Evolutionary conservation across 257 asterid genomes (phyloP).

Genomic region (Orobanche coerulescens): DNA sequence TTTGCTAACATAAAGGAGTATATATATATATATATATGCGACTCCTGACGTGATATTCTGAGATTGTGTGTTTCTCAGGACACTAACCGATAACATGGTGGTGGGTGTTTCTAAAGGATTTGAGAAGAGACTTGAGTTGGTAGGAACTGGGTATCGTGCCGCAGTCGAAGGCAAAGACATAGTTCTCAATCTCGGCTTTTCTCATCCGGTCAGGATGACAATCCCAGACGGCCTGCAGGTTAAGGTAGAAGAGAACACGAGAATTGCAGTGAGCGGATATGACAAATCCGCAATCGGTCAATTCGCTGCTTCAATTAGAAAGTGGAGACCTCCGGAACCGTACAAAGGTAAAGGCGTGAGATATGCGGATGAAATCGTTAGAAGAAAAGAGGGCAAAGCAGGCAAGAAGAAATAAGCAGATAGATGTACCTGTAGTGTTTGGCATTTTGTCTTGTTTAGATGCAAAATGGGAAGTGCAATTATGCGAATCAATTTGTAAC

Average conservation of each 20-base stretch:
- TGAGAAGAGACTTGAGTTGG: conserved; percentile 84
- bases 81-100: conserved; percentile 89
- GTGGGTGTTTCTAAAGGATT: conserved; percentile 96
- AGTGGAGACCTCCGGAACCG: conserved; percentile 99
- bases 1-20: too few species aligned
- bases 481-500: background rate
- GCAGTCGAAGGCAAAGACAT: conserved; percentile 76
- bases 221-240: conserved; percentile 69
- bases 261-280: conserved; percentile 73
- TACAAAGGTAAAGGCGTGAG: conserved; percentile 95
- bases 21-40: background rate
- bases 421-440: background rate
- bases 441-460: background rate
- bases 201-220: conserved; percentile 86
- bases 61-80: conserved; percentile 47
- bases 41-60: background rate
- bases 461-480: background rate
- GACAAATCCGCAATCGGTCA: conserved; percentile 84
- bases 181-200: conserved; percentile 85
- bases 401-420: conserved; percentile 71
- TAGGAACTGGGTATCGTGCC: conserved; percentile 97
- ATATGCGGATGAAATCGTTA: conserved; percentile 81
- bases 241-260: conserved; percentile 91
- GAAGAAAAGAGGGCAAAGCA: conserved; percentile 96
- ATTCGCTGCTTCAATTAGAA: conserved; percentile 86